Evolutionary conservation across 179 eudicot species (phyloP).

Genomic region (Drosera spatulata): DNA sequence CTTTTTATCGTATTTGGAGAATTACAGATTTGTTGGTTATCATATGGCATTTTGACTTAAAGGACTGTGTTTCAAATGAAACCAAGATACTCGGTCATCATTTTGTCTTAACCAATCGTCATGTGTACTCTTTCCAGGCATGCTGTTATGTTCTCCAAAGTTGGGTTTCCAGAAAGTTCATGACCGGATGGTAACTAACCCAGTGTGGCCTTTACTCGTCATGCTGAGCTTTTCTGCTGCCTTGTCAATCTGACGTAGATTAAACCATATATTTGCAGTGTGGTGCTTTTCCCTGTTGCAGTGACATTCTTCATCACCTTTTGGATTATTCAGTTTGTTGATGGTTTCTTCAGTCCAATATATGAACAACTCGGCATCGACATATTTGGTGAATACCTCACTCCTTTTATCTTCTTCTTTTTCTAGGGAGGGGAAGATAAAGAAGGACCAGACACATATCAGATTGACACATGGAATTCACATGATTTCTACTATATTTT

Average conservation of each 20-base stretch:
- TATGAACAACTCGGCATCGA: slow-evolving; percentile 69
- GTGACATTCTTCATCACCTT: slow-evolving; percentile 85
- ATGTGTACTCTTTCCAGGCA: slow-evolving; percentile 25
- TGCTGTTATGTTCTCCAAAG: slow-evolving; percentile 61
- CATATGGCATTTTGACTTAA: too few species aligned
- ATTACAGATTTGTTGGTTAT: too few species aligned
- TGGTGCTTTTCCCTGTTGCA: slow-evolving; percentile 85
- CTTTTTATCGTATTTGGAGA: too few species aligned
- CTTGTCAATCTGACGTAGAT: slow-evolving; percentile 8
- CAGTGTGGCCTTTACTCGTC: slow-evolving; percentile 3
- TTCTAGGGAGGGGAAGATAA: neutral
- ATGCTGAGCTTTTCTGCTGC: neutral
- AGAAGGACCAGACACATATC: neutral
- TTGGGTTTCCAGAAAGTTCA: slow-evolving; percentile 65
- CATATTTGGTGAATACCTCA: slow-evolving; percentile 53
- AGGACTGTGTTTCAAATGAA: too few species aligned
- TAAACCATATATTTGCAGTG: slow-evolving; percentile 41
- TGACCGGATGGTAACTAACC: slow-evolving; percentile 56
- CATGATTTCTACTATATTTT: too few species aligned
- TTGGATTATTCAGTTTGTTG: slow-evolving; percentile 95
- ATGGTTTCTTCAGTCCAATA: slow-evolving; percentile 90
- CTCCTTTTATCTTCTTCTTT: neutral
- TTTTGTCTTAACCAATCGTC: neutral
- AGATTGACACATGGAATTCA: too few species aligned
- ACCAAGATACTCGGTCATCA: neutral